Percentiles rank a stretch among this genome's conserved stretches.
Evolutionary conservation across 495 filamentous ascomycete species (phyloP).

Genomic region (Penicillium robsamsonii): DNA sequence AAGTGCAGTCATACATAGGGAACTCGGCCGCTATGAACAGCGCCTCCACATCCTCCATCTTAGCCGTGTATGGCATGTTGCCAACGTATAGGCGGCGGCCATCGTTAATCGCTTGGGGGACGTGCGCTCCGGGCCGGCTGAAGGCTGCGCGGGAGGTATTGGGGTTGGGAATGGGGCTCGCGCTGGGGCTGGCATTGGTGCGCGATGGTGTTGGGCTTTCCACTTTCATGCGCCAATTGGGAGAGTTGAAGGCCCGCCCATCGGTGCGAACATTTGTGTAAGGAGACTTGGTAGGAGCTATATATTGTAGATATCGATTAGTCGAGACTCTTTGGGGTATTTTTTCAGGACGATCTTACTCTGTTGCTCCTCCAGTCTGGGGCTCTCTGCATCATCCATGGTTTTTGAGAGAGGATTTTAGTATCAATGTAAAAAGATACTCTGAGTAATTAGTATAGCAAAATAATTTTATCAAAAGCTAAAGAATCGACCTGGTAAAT

Average conservation of each 20-base stretch:
- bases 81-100: slow-evolving; percentile 60
- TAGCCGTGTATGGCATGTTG: slow-evolving; percentile 65
- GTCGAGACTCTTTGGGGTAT: slow-evolving; percentile 6
- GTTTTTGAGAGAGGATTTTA: slow-evolving; percentile 6
- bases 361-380: slow-evolving; percentile 37
- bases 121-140: slow-evolving; percentile 36
- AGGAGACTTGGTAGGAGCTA: slow-evolving; percentile 39
- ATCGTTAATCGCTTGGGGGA: slow-evolving; percentile 42
- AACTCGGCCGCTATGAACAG: slow-evolving; percentile 52
- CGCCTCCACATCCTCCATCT: slow-evolving; percentile 57
- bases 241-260: slow-evolving; percentile 47
- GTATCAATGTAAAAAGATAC: slow-evolving; percentile 1
- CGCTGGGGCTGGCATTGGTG: slow-evolving; percentile 10
- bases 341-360: slow-evolving; percentile 19
- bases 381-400: slow-evolving; percentile 39
- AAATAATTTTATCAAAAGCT: not conserved
- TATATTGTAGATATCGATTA: slow-evolving; percentile 7
- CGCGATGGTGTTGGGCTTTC: slow-evolving; percentile 33
- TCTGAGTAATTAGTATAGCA: not conserved
- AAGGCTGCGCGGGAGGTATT: slow-evolving; percentile 40
- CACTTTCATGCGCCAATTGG: slow-evolving; percentile 47
- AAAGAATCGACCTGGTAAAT: slow-evolving; percentile 16
- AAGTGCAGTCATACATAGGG: slow-evolving; percentile 36
- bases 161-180: slow-evolving; percentile 16
- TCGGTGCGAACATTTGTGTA: slow-evolving; percentile 41